Evolutionary conservation across 345 rosid genomes (phyloP).

Genomic region (Citrus trifoliata): DNA sequence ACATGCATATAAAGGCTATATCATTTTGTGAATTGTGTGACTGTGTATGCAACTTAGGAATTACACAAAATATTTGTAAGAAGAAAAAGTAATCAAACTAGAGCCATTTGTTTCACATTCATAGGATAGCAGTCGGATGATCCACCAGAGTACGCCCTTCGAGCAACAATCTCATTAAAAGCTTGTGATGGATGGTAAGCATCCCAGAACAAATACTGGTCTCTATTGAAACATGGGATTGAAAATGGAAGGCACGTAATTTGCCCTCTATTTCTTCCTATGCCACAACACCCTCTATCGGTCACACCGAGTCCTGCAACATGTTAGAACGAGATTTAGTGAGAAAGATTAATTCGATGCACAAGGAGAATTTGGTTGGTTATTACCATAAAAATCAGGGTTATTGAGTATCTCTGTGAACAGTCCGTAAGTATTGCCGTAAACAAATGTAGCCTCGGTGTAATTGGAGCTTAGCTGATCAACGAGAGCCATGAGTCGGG

Average conservation of each 20-base stretch:
- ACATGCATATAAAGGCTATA: too few species aligned
- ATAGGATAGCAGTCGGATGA: conserved; percentile 55
- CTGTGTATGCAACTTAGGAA: not conserved
- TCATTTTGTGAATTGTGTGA: too few species aligned
- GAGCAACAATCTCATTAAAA: conserved; percentile 50
- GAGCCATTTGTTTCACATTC: conserved; percentile 50
- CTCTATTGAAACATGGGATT: conserved; percentile 54
- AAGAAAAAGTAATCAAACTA: not conserved
- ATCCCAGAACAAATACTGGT: conserved; percentile 62
- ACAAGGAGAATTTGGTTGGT: not conserved
- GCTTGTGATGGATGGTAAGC: conserved; percentile 71
- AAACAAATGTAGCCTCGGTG: conserved; percentile 37
- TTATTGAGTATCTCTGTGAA: conserved; percentile 39
- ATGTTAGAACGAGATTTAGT: too few species aligned
- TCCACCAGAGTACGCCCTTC: conserved; percentile 44
- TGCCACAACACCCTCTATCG: conserved; percentile 66
- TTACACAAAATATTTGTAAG: not conserved
- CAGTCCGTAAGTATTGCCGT: conserved; percentile 43
- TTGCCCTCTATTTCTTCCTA: conserved; percentile 58
- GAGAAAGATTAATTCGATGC: not conserved
- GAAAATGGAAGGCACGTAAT: conserved; percentile 62
- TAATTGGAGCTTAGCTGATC: conserved; percentile 39
- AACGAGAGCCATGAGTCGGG: conserved; percentile 39
- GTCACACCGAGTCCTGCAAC: conserved; percentile 43
- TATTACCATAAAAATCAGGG: conserved; percentile 35